Evolutionary conservation across 1,139 yeast genomes (phyloP).

Genomic region (Meyerozyma carpophila): DNA sequence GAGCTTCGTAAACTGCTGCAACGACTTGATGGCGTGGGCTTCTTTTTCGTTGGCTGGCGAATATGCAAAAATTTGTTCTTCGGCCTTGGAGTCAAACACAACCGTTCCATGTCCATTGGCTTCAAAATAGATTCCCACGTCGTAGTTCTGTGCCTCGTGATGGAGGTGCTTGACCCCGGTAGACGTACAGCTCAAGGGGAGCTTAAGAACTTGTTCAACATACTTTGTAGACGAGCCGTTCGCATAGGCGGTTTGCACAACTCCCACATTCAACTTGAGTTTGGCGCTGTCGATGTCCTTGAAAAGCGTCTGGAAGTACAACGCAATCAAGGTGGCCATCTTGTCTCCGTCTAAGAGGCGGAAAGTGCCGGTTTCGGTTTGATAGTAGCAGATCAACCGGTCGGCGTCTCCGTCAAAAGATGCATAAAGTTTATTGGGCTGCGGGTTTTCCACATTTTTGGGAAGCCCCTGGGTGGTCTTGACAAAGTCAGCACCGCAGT

Average conservation of each 20-base stretch:
- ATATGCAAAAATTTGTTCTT: constrained; percentile 25
- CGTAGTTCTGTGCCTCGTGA: constrained; percentile 78
- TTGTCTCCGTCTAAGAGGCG: constrained; percentile 89
- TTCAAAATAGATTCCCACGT: constrained; percentile 91
- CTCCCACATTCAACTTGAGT: constrained; percentile 56
- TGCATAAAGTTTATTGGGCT: constrained; percentile 51
- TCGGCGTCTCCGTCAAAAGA: constrained; percentile 99
- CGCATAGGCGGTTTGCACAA: constrained; percentile 96
- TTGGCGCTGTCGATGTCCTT: constrained; percentile 32
- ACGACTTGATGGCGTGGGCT: constrained; percentile 39
- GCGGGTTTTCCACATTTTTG: constrained; percentile 41
- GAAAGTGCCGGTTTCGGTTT: constrained; percentile 39
- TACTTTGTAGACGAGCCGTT: constrained; percentile 86
- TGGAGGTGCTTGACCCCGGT: constrained; percentile 97
- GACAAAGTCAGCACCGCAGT: constrained; percentile 95
- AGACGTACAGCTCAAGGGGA: constrained; percentile 86
- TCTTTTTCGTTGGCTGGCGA: constrained; percentile 20
- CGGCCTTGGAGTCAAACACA: constrained; percentile 61
- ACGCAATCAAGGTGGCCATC: constrained; percentile 79
- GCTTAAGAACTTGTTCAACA: constrained; percentile 52
- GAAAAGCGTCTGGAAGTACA: constrained; percentile 53
- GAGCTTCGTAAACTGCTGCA: constrained; percentile 56
- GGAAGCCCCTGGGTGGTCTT: constrained; percentile 86
- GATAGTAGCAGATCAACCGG: constrained; percentile 80
- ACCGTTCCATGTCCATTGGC: constrained; percentile 99